Evolutionary conservation across 1,284 basidiomycete genomes (phyloP), one percentile per base, ranked within the genome.

Genomic region (Ustilago xerochloae): DNA sequence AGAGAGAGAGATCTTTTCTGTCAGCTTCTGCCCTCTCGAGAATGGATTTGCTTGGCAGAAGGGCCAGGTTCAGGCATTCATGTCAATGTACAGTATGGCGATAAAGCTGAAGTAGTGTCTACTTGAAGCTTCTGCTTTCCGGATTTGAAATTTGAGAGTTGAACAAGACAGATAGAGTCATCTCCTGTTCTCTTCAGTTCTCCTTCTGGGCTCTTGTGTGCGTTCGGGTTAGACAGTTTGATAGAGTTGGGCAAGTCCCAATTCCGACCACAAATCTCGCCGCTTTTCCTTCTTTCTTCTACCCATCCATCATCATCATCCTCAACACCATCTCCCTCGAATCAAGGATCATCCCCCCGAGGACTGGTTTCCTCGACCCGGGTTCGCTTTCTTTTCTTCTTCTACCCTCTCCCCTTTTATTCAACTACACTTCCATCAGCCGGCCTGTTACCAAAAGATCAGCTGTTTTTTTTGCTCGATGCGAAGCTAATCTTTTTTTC

Each of bases 321-420:
- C n/a, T 26, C 30, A 4, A 22, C 22, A 8, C 36, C 8, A 22
- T 32, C 52, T n/a, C n/a, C n/a, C n/a, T n/a, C n/a, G n/a, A n/a
- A n/a, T n/a, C 28, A n/a, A 24, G 47, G 58, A 53, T 53, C 63
- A 41, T 20, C 29, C 35, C 8, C 8, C 29, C 32, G 22, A 45
- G 58, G 49, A 56, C 64, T 32, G 64, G 64, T 29, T 52, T 35
- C 54, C n/a, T n/a, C n/a, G n/a, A n/a, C n/a, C n/a, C n/a, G n/a
- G n/a, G n/a, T n/a, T n/a, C n/a, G n/a, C n/a, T n/a, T n/a, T 55
- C 47, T 24, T 50, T 38, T 15, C 20, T 30, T n/a, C 24, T 22
- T 46, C 57, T 22, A 16, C 47, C 16, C 18, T 39, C 30, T 47
- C 20, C 6, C 35, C 10, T 48, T 39, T 45, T 36, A 26, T 9